These are phyloP conservation scores for Mycena filopes DNA, from an alignment of 768 basidiomycete genomes.

Conservation along the genomic window DNA sequence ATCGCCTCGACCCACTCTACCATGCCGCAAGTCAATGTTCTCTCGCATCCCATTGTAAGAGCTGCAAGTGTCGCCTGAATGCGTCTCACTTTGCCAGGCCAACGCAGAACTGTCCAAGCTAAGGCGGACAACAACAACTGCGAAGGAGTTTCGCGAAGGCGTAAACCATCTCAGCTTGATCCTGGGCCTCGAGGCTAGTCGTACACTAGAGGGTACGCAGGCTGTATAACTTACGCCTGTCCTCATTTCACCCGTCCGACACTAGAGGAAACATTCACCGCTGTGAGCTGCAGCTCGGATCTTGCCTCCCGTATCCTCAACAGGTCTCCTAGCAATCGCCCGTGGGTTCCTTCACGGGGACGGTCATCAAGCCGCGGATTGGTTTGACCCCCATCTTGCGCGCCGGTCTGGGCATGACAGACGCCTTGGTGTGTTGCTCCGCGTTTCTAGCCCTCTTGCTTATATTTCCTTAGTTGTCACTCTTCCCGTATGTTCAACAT, in stretches of 20 bases:
- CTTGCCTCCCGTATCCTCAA: slow-evolving; percentile 6
- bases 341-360: slow-evolving; percentile 81
- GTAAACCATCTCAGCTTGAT: slow-evolving; percentile 80
- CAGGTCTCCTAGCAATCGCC: slow-evolving; percentile 74
- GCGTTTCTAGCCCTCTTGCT: slow-evolving; percentile 8
- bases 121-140: slow-evolving; percentile 64
- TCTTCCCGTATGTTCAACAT: slow-evolving; percentile 77
- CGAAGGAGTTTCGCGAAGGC: slow-evolving; percentile 87
- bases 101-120: slow-evolving; percentile 80
- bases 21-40: slow-evolving; percentile 53
- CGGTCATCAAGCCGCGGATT: slow-evolving; percentile 76
- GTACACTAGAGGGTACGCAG: slow-evolving; percentile 58
- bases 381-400: slow-evolving; percentile 93
- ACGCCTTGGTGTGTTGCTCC: slow-evolving; percentile 65
- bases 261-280: slow-evolving; percentile 64
- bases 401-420: slow-evolving; percentile 94
- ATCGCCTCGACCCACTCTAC: no score
- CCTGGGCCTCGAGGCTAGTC: slow-evolving; percentile 86
- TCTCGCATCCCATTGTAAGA: slow-evolving; percentile 69
- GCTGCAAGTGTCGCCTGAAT: no score
- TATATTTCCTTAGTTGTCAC: slow-evolving; percentile 55
- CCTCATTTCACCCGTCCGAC: no score
- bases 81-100: slow-evolving; percentile 43
- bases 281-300: slow-evolving; percentile 56
- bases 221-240: no score